These are phyloP conservation scores for Coemansia sp. DNA, from an alignment of 192 early-diverging fungal species.

Conservation along the genomic window DNA sequence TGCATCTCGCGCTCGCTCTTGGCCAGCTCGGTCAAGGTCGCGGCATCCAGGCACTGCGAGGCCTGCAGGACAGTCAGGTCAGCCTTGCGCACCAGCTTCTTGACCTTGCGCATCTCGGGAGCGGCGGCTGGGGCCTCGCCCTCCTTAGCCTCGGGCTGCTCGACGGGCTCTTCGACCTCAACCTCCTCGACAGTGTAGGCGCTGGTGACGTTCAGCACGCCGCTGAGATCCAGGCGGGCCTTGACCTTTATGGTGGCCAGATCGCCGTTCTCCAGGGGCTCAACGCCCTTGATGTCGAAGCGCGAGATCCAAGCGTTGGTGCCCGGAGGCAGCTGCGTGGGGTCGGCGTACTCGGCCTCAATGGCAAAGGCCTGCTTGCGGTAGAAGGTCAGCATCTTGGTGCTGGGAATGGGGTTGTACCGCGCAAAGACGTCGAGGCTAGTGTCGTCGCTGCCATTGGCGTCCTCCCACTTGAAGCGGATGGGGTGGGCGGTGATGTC, in stretches of 20 bases:
- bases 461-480: slow-evolving; percentile 82
- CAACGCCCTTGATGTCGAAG: slow-evolving; percentile 86
- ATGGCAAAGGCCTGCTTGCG: slow-evolving; percentile 84
- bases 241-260: slow-evolving; percentile 90
- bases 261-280: slow-evolving; percentile 61
- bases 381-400: slow-evolving; percentile 92
- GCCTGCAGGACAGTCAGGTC: slow-evolving; percentile 74
- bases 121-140: slow-evolving; percentile 60
- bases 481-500: slow-evolving; percentile 91
- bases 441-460: slow-evolving; percentile 67
- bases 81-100: slow-evolving; percentile 89
- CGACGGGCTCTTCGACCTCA: slow-evolving; percentile 78
- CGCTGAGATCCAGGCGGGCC: slow-evolving; percentile 84
- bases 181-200: slow-evolving; percentile 90
- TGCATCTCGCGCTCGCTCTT: slow-evolving; percentile 87
- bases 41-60: slow-evolving; percentile 63
- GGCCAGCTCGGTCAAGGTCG: slow-evolving; percentile 65
- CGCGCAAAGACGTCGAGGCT: slow-evolving; percentile 86
- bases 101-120: slow-evolving; percentile 76
- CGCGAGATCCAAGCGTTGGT: slow-evolving; percentile 81
- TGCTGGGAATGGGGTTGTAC: slow-evolving; percentile 85
- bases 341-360: slow-evolving; percentile 76
- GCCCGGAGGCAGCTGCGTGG: slow-evolving; percentile 73
- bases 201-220: slow-evolving; percentile 77
- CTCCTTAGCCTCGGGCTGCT: slow-evolving; percentile 60